Percentiles rank a stretch among this genome's conserved stretches.
These are phyloP conservation scores for Apiospora sp. DNA, from an alignment of 2,329 filamentous ascomycete genomes.

Conservation along the genomic window DNA sequence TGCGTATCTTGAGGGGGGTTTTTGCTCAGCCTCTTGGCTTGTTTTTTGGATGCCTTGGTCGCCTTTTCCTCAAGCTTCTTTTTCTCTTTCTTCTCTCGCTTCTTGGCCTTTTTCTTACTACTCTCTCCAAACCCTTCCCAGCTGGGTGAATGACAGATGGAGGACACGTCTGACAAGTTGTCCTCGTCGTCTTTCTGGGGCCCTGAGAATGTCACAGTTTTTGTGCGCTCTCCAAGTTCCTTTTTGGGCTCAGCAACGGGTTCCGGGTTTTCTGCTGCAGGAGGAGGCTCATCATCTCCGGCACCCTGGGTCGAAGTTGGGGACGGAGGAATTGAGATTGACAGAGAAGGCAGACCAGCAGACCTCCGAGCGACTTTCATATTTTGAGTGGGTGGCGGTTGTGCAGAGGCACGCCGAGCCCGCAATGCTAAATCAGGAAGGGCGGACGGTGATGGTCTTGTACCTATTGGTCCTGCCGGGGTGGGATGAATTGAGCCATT, in stretches of 20 bases:
- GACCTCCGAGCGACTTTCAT: conserved; percentile 44
- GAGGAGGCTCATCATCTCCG: conserved; percentile 4
- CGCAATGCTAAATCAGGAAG: conserved; percentile 39
- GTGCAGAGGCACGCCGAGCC: conserved; percentile 42
- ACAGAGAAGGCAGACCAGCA: conserved; percentile 42
- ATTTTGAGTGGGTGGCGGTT: conserved; percentile 44
- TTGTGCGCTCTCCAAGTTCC: conserved; percentile 40
- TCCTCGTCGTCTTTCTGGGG: conserved; percentile 43
- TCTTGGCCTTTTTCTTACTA: conserved; percentile 59
- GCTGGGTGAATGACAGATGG: conserved; percentile 68
- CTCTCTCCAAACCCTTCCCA: conserved; percentile 66
- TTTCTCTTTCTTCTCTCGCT: conserved; percentile 48
- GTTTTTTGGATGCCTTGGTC: conserved; percentile 48
- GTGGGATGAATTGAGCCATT: conserved; percentile 38
- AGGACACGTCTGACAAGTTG: conserved; percentile 53
- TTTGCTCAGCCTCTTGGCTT: conserved; percentile 49
- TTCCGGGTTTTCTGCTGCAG: background rate
- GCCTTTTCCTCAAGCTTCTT: conserved; percentile 49
- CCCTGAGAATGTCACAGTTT: conserved; percentile 51
- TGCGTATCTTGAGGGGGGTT: conserved; percentile 37
- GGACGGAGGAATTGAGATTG: conserved; percentile 42
- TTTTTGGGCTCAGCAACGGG: conserved; percentile 29
- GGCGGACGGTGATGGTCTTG: conserved; percentile 37
- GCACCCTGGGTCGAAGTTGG: conserved; percentile 32
- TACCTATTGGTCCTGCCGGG: conserved; percentile 40